Evolutionary conservation across 2,329 filamentous ascomycete genomes (phyloP).

Genomic region (Fusarium sp.): DNA sequence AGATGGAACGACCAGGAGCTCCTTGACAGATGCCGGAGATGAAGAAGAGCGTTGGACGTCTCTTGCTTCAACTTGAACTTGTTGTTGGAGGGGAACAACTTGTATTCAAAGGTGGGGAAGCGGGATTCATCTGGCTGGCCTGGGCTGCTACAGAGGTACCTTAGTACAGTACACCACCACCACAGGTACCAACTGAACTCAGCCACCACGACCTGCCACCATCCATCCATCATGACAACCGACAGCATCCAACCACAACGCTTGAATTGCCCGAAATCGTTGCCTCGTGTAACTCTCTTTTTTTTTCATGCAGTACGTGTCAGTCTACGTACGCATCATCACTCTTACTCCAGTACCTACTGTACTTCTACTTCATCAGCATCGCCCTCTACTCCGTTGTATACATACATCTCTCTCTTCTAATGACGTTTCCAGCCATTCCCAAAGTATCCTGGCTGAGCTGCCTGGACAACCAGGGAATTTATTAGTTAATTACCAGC

Average conservation of each 20-base stretch:
- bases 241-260: neutral
- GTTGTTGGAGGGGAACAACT: slow-evolving; percentile 5
- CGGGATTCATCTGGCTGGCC: neutral
- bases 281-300: neutral
- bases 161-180: neutral
- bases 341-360: neutral
- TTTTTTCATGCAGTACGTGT: neutral
- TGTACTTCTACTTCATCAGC: neutral
- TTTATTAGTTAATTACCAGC: neutral
- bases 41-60: neutral
- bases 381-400: neutral
- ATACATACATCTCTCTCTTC: neutral
- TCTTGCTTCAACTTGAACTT: neutral
- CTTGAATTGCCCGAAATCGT: neutral
- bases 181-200: neutral
- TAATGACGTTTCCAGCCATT: slow-evolving; percentile 2
- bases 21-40: neutral
- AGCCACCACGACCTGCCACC: neutral
- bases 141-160: neutral
- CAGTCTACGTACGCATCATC: slow-evolving; percentile 8
- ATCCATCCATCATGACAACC: slow-evolving; percentile 5
- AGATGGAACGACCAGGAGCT: neutral
- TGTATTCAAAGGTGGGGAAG: slow-evolving; percentile 1
- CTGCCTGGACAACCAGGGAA: neutral
- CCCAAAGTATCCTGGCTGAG: neutral